Percentiles rank a stretch among this genome's conserved stretches.
Evolutionary conservation across 306 rosid genomes (phyloP).

Genomic region (Carpinus fangiana): DNA sequence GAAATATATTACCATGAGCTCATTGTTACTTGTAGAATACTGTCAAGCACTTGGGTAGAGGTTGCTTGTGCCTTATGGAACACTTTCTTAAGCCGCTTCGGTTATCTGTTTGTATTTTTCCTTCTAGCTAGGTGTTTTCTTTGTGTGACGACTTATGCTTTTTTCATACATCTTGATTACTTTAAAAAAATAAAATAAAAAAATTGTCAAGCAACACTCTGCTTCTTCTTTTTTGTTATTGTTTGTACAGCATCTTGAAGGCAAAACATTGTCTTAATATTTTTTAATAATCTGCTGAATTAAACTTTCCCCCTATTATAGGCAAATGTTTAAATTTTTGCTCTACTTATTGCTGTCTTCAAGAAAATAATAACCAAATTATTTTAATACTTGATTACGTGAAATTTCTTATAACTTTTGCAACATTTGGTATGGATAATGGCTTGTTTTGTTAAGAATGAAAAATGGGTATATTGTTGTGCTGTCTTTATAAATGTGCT

Average conservation of each 20-base stretch:
- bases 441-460: background rate
- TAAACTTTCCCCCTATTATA: background rate
- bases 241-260: background rate
- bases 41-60: background rate
- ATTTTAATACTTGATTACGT: background rate
- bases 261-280: background rate
- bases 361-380: background rate
- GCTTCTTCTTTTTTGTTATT: background rate
- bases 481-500: background rate
- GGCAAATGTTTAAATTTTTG: background rate
- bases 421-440: background rate
- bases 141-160: too few relatives aligned
- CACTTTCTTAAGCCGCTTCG: too few relatives aligned
- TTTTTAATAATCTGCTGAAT: background rate
- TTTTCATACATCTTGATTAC: too few relatives aligned
- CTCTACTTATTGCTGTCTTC: background rate
- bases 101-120: too few relatives aligned
- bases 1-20: conserved; percentile 10
- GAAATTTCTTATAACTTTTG: background rate
- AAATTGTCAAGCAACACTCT: background rate
- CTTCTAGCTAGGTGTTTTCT: too few relatives aligned
- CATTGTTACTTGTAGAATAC: background rate
- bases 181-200: too few relatives aligned
- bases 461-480: background rate
- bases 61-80: too few relatives aligned